Base-by-base conservation (phyloP, 2,329 filamentous ascomycete species). In the Didymella pinodella region DNA sequence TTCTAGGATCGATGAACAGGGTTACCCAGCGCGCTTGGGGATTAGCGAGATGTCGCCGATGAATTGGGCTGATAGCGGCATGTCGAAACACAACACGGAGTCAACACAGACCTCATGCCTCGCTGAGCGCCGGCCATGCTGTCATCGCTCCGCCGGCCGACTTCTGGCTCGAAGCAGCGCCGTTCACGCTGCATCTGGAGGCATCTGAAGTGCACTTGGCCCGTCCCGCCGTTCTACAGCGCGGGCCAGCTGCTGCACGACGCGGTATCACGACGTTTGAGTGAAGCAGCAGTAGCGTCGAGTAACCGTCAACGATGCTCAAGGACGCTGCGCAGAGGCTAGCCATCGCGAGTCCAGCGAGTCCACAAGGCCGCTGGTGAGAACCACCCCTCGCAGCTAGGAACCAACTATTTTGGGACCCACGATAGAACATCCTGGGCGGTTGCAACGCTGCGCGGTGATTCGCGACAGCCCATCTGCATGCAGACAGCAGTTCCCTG, bases 41-140 rank as follows among this genome's bases (percentile, higher is more conserved):
- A 52, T 69, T 73, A 74, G 70, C 70, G 70, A 72, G 59, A 68
- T 65, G 65, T 63, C 61, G 69, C 68, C 71, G 71, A 67, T 70
- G 69, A 68, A 67, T 65, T 69, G 68, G 32, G 32, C 32, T 68
- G 67, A 67, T 62, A 63, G 70, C 68, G 71, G 65, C 70, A 73
- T 68, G 66, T 66, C 68, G 65, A 70, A 69, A 69, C 68, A 69
- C 59, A 66, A 66, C 65, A 70, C 62, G 65, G 64, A 70, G 68
- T 63, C 66, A 44, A 69, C 68, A 69, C 68, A 69, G 68, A 63
- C 64, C 61, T 53, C 67, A 68, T 64, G 66, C 68, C 66, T 68
- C 65, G 62, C 63, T 63, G 57, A 62, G 62, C 61, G 47, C 57
- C 59, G 61, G 56, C 64, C 41, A 64, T 65, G 65, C 41, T 60